Percentiles rank a stretch among this genome's conserved stretches.
phyloP scores from a whole-genome alignment of 805 yeast genomes.

The Candida caryicola region DNA sequence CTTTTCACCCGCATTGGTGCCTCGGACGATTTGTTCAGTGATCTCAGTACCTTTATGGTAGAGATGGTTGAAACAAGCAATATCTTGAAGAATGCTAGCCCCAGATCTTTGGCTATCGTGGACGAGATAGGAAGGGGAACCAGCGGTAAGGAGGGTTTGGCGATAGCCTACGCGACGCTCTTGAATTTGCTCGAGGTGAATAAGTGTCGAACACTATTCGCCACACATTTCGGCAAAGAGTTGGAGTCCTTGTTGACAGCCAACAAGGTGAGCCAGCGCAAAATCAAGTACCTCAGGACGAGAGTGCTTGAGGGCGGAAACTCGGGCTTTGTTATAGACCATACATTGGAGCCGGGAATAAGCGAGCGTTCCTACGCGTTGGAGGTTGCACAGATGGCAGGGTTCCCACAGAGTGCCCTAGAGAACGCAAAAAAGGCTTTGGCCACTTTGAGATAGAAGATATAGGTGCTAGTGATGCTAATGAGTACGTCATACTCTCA shows the following conservation, averaged over 20 bases:
- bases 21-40: constrained; percentile 29
- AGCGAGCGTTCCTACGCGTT: constrained; percentile 73
- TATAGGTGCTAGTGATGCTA: no score
- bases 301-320: constrained; percentile 21
- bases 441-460: constrained; percentile 1
- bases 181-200: constrained; percentile 51
- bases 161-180: constrained; percentile 78
- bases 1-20: constrained; percentile 45
- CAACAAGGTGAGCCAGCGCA: constrained; percentile 24
- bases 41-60: constrained; percentile 48
- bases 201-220: constrained; percentile 75
- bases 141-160: constrained; percentile 77
- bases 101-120: constrained; percentile 42
- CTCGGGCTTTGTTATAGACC: constrained; percentile 46
- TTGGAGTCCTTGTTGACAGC: constrained; percentile 34
- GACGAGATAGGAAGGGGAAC: constrained; percentile 57
- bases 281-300: constrained; percentile 30
- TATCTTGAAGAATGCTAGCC: constrained; percentile 32
- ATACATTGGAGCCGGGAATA: constrained; percentile 62
- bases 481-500: no score
- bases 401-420: constrained; percentile 65
- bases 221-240: constrained; percentile 70
- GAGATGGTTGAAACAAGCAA: constrained; percentile 47
- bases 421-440: constrained; percentile 45
- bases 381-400: constrained; percentile 73